phyloP scores from a whole-genome alignment of 2,329 filamentous ascomycete species.

The Colletotrichum sp. region DNA sequence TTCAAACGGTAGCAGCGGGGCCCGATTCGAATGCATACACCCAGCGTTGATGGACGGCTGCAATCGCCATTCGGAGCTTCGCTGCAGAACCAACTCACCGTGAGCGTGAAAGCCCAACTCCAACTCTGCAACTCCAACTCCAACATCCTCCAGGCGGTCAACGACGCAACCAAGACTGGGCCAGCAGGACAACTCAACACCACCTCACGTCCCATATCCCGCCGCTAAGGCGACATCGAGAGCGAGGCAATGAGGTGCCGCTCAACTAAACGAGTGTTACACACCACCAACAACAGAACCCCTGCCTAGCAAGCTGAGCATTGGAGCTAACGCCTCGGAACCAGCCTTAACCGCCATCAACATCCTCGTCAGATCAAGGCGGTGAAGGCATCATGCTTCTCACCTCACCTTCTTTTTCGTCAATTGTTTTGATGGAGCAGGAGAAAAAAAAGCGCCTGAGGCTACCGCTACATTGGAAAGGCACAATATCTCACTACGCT shows the following conservation, averaged over 20 bases:
- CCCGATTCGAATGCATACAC: background rate
- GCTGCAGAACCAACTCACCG: background rate
- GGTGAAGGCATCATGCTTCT: background rate
- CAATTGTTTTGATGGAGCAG: background rate
- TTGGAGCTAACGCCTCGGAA: background rate
- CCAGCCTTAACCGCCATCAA: background rate
- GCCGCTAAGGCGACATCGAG: background rate
- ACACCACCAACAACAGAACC: background rate
- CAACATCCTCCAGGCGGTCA: background rate
- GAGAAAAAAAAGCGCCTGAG: background rate
- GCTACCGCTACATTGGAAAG: fast-evolving
- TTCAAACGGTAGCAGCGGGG: background rate
- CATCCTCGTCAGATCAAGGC: background rate
- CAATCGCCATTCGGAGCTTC: background rate
- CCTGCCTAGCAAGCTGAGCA: background rate
- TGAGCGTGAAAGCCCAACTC: background rate
- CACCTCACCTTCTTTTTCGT: background rate
- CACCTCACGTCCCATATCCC: background rate
- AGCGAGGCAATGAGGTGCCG: background rate
- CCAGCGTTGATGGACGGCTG: background rate
- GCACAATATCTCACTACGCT: background rate
- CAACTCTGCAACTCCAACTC: background rate
- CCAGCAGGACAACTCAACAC: background rate
- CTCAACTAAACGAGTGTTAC: background rate
- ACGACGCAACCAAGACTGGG: background rate